Conservation (phyloP, 441 rosid genomes). For the Rhodomyrtus psidioides region DNA sequence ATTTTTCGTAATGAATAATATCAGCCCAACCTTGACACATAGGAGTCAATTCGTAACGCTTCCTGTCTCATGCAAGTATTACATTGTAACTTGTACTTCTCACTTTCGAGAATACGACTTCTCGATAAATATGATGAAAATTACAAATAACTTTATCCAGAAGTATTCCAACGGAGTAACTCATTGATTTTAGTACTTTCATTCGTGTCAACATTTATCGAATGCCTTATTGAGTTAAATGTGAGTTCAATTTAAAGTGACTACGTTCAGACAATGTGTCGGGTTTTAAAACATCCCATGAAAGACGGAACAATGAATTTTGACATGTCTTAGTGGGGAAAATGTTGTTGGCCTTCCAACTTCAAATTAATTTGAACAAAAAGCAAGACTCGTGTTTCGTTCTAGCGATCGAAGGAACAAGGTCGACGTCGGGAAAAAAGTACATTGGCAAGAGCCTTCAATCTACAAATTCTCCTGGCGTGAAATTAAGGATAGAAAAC, state of each 20-base stretch:
- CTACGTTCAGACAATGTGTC: neutral
- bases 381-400: neutral
- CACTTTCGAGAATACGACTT: neutral
- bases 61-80: neutral
- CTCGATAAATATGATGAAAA: neutral
- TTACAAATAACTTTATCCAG: fast-evolving
- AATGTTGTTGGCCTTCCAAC: neutral
- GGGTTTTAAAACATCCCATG: neutral
- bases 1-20: too few species aligned
- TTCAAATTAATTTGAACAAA: neutral
- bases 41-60: neutral
- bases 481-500: neutral
- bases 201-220: neutral
- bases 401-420: neutral
- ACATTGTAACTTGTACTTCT: neutral
- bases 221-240: neutral
- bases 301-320: neutral
- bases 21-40: neutral
- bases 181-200: neutral
- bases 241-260: neutral
- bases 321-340: neutral
- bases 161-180: neutral
- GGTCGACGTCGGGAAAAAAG: neutral
- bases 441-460: neutral
- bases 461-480: neutral